A percentile compares a stretch with the other conserved stretches of the same genome.
phyloP scores from a whole-genome alignment of 768 basidiomycete species.

The Mycena kentingensis region DNA sequence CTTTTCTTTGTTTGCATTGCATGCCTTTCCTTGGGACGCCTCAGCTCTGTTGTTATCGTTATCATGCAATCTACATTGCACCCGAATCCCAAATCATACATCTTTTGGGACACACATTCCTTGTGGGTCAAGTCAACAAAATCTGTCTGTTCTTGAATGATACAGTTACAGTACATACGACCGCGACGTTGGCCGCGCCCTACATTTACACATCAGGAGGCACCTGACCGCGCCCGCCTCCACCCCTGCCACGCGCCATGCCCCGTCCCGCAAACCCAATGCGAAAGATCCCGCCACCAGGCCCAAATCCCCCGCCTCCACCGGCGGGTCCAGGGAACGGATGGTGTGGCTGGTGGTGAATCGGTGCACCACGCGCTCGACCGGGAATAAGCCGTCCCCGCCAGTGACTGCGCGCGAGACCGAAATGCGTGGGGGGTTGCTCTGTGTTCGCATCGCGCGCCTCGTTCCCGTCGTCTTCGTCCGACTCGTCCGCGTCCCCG shows the following conservation, averaged over 20 bases:
- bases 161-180: no score
- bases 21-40: no score
- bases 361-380: no score
- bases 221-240: background rate
- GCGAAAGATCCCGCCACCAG: slow-evolving; percentile 5
- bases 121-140: no score
- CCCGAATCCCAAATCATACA: no score
- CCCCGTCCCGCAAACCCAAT: slow-evolving; percentile 15
- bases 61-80: no score
- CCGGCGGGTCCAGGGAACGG: slow-evolving; percentile 11
- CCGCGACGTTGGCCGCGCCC: background rate
- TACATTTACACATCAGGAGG: background rate
- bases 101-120: no score
- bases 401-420: background rate
- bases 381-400: no score
- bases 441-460: slow-evolving; percentile 4
- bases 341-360: slow-evolving; percentile 12
- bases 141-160: no score
- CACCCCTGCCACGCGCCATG: background rate
- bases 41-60: no score
- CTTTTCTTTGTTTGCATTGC: no score
- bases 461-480: slow-evolving; percentile 35
- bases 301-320: background rate
- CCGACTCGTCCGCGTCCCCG: slow-evolving; percentile 36
- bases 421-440: background rate